Percentiles rank a stretch among this genome's conserved stretches.
phyloP scores from a whole-genome alignment of 352 stramenopile species.

The Globisporangium mamillatum region DNA sequence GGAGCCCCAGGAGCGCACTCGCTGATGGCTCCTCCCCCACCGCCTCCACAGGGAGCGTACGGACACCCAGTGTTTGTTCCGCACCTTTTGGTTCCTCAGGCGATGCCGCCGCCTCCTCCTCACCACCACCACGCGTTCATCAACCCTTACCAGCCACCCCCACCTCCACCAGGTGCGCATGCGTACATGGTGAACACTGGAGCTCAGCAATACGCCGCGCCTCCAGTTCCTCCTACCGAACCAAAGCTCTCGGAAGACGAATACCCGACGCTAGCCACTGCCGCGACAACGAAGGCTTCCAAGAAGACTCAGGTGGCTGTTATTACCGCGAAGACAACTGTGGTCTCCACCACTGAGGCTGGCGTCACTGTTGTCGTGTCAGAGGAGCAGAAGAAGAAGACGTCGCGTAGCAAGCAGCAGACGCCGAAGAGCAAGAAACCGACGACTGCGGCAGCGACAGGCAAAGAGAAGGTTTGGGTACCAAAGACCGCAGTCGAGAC shows the following conservation, averaged over 20 bases:
- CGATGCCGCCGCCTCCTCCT: conserved; percentile 15
- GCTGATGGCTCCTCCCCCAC: conserved; percentile 3
- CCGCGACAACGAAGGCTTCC: not conserved
- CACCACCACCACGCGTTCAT: conserved; percentile 24
- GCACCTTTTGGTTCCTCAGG: conserved; percentile 12
- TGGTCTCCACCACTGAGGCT: not conserved
- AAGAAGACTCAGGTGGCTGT: conserved; percentile 12
- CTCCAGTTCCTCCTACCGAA: not conserved
- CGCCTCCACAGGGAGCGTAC: conserved; percentile 3
- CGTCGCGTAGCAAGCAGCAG: conserved; percentile 8
- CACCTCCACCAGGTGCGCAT: not conserved
- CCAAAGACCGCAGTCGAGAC: conserved; percentile 25
- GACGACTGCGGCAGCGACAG: conserved; percentile 1
- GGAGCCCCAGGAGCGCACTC: not conserved
- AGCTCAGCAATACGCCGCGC: not conserved
- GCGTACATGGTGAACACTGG: not conserved
- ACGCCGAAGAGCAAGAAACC: conserved; percentile 13
- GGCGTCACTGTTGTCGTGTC: not conserved
- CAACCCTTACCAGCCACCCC: conserved; percentile 17
- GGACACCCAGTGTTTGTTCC: not conserved
- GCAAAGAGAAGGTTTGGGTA: conserved; percentile 28
- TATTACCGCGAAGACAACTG: not conserved
- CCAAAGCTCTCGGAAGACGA: conserved; percentile 16
- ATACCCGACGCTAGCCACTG: conserved; percentile 29
- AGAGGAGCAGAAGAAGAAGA: conserved; percentile 22